Evolutionary conservation across 2,329 filamentous ascomycete species (phyloP).

Genomic region (Neophaeococcomyces mojaviensis): DNA sequence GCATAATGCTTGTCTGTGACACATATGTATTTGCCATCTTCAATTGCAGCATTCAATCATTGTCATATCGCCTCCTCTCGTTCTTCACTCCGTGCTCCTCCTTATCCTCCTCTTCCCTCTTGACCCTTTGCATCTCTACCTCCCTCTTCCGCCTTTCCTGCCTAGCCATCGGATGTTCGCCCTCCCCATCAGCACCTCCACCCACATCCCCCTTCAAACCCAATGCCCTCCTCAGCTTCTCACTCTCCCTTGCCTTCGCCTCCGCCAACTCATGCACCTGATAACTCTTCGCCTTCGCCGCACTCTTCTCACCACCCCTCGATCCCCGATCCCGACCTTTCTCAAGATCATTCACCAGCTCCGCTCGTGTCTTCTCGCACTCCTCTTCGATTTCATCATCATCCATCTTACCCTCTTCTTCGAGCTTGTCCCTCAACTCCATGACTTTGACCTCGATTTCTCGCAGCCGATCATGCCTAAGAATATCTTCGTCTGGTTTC

Average conservation of each 20-base stretch:
- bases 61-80: constrained; percentile 24
- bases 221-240: constrained; percentile 74
- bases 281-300: constrained; percentile 58
- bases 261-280: constrained; percentile 94
- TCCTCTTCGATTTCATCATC: constrained; percentile 85
- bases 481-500: constrained; percentile 82
- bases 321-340: no score
- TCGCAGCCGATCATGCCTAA: constrained; percentile 88
- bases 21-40: no score
- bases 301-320: constrained; percentile 22
- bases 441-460: constrained; percentile 91
- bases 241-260: constrained; percentile 93
- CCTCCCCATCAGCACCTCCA: constrained; percentile 32
- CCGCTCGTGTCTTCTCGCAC: constrained; percentile 59
- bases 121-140: constrained; percentile 26
- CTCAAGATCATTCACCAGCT: constrained; percentile 52
- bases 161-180: constrained; percentile 37
- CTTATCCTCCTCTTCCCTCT: constrained; percentile 28
- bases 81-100: constrained; percentile 31
- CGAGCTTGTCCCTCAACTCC: constrained; percentile 80
- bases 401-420: constrained; percentile 63
- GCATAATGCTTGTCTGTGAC: no score
- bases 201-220: constrained; percentile 67
- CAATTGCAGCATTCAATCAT: not conserved
- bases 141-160: constrained; percentile 36